Evolutionary conservation across 139 green algal species (phyloP).

Genomic region (Marvania coccoides): DNA sequence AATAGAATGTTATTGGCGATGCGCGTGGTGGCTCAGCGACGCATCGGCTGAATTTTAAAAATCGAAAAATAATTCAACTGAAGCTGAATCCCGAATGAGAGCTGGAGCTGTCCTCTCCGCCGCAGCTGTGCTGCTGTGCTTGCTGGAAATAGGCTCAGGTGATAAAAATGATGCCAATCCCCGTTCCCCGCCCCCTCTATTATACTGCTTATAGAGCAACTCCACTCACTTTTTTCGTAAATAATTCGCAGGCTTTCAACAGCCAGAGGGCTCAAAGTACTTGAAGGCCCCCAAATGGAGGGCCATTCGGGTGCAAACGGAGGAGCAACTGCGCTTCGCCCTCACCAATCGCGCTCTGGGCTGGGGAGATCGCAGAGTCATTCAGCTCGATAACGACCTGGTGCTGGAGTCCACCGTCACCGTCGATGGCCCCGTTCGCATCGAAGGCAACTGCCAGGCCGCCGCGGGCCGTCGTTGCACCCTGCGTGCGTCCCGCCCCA

Average conservation of each 20-base stretch:
- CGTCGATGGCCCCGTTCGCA: background rate
- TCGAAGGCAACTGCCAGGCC: slow-evolving; percentile 5
- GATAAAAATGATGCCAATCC: too few species aligned
- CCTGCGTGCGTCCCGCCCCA: background rate
- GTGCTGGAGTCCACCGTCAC: background rate
- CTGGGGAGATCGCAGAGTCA: background rate
- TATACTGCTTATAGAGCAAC: too few species aligned
- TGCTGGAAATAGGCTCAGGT: too few species aligned
- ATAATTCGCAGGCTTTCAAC: background rate
- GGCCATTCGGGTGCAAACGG: background rate
- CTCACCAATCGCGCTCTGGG: background rate
- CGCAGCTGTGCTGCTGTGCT: too few species aligned
- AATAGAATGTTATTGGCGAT: too few species aligned
- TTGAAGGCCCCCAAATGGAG: background rate
- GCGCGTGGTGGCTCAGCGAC: too few species aligned
- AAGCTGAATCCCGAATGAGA: too few species aligned
- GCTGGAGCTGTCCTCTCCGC: too few species aligned
- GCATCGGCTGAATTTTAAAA: too few species aligned
- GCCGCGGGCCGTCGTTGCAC: background rate
- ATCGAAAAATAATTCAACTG: too few species aligned
- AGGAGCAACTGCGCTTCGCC: slow-evolving; percentile 12
- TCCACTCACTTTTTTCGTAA: too few species aligned
- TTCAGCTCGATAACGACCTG: slow-evolving; percentile 9
- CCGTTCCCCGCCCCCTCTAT: too few species aligned
- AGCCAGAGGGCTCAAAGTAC: background rate